phyloP scores from a whole-genome alignment of 2,329 filamentous ascomycete genomes.

The Paecilomyces sp. region DNA sequence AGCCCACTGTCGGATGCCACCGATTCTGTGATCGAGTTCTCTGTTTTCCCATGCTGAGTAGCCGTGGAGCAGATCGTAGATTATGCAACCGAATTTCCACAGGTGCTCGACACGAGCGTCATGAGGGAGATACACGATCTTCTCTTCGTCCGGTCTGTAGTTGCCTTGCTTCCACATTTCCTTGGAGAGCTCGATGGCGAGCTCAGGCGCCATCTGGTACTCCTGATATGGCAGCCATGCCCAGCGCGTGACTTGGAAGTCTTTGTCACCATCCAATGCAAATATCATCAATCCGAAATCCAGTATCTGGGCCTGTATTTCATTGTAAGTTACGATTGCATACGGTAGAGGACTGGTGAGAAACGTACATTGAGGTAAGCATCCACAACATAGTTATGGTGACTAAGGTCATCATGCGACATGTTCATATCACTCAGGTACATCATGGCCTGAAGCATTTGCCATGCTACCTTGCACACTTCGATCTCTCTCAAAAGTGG shows the following conservation, averaged over 20 bases:
- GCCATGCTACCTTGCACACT: slow-evolving; percentile 21
- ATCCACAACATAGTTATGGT: slow-evolving; percentile 22
- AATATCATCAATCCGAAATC: slow-evolving; percentile 17
- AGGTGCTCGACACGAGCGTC: slow-evolving; percentile 13
- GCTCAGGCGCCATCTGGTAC: slow-evolving; percentile 19
- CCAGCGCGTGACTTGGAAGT: slow-evolving; percentile 1
- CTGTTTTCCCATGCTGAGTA: slow-evolving; percentile 24
- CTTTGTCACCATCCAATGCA: slow-evolving; percentile 8
- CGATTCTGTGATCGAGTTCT: slow-evolving; percentile 4
- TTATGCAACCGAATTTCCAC: slow-evolving; percentile 20
- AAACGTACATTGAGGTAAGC: slow-evolving; percentile 17
- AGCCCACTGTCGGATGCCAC: slow-evolving; percentile 1
- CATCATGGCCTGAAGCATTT: slow-evolving; percentile 20
- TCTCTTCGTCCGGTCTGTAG: not conserved
- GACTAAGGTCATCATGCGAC: slow-evolving; percentile 20
- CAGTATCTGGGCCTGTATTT: slow-evolving; percentile 15
- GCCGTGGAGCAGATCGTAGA: slow-evolving; percentile 25
- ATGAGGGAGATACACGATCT: slow-evolving; percentile 1
- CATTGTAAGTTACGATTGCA: not conserved
- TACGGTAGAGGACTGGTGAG: not conserved
- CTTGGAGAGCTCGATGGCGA: slow-evolving; percentile 11
- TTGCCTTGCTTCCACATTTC: not conserved
- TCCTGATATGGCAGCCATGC: slow-evolving; percentile 16
- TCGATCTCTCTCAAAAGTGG: slow-evolving; percentile 16
- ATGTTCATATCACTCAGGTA: slow-evolving; percentile 22